A percentile compares a stretch with the other conserved stretches of the same genome.
phyloP scores from a whole-genome alignment of 441 rosid genomes.

The Populus trichocarpa region DNA sequence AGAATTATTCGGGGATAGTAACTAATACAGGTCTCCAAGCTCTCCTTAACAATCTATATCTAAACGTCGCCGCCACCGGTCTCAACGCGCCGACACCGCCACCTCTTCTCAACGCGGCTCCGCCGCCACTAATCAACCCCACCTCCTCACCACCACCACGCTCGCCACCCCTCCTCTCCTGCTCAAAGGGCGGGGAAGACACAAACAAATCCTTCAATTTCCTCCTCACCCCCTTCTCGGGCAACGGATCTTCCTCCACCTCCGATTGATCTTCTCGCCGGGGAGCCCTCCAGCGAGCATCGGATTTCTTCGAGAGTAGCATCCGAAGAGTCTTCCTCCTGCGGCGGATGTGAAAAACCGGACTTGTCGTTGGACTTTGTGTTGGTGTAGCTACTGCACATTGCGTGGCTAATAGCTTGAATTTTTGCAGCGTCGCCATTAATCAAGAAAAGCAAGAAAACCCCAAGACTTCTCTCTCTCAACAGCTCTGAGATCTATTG shows the following conservation, averaged over 20 bases:
- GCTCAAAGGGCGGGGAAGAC: conserved; percentile 61
- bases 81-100: conserved; percentile 27
- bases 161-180: conserved; percentile 17
- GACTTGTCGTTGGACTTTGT: conserved; percentile 67
- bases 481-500: background rate
- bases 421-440: conserved; percentile 70
- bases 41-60: conserved; percentile 64
- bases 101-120: conserved; percentile 18
- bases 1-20: conserved; percentile 62
- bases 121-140: conserved; percentile 18
- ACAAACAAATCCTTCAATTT: conserved; percentile 75
- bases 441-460: background rate
- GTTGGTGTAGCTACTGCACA: conserved; percentile 60
- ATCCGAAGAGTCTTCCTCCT: conserved; percentile 70
- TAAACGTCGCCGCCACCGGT: conserved; percentile 44
- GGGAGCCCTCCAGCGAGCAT: conserved; percentile 36
- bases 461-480: background rate
- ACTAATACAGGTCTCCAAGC: conserved; percentile 85
- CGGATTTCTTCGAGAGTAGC: conserved; percentile 50
- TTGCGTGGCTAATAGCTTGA: conserved; percentile 67
- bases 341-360: conserved; percentile 74
- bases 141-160: conserved; percentile 17
- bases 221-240: conserved; percentile 37
- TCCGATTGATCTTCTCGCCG: conserved; percentile 19
- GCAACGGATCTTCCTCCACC: conserved; percentile 23